A percentile compares a stretch with the other conserved stretches of the same genome.
These are phyloP conservation scores for Rubus parviflorus DNA, from an alignment of 306 rosid genomes.

Conservation along the genomic window DNA sequence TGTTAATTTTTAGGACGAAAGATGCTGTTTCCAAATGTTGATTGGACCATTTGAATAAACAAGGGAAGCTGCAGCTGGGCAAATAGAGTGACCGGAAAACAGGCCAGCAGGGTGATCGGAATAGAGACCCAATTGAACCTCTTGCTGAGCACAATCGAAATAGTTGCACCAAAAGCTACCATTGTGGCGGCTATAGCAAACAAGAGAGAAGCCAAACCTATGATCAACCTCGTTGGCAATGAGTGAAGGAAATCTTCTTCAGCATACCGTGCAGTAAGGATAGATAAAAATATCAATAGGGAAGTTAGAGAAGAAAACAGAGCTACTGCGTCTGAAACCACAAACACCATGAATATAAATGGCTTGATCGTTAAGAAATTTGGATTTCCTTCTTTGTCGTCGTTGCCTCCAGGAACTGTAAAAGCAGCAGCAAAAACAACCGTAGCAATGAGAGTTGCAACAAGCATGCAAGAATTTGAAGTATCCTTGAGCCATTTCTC, in stretches of 20 bases:
- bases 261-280: conserved; percentile 33
- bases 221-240: conserved; percentile 42
- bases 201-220: conserved; percentile 50
- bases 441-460: conserved; percentile 56
- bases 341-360: conserved; percentile 32
- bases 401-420: conserved; percentile 55
- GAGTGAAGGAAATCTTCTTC: conserved; percentile 49
- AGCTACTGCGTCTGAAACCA: conserved; percentile 48
- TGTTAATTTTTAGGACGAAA: conserved; percentile 10
- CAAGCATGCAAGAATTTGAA: conserved; percentile 51
- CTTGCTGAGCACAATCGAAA: neutral
- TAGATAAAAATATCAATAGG: conserved; percentile 46
- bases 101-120: neutral
- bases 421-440: conserved; percentile 48
- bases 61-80: conserved; percentile 8
- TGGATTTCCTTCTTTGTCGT: conserved; percentile 39
- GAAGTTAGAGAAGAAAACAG: conserved; percentile 54
- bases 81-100: conserved; percentile 10
- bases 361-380: conserved; percentile 28
- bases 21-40: conserved; percentile 9
- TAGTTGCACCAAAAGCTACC: conserved; percentile 36
- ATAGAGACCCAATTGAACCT: neutral
- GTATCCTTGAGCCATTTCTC: conserved; percentile 44
- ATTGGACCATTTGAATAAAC: conserved; percentile 14
- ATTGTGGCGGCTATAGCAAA: conserved; percentile 39